phyloP scores from a whole-genome alignment of 805 yeast genomes.

The Metschnikowia cerradonensis region DNA sequence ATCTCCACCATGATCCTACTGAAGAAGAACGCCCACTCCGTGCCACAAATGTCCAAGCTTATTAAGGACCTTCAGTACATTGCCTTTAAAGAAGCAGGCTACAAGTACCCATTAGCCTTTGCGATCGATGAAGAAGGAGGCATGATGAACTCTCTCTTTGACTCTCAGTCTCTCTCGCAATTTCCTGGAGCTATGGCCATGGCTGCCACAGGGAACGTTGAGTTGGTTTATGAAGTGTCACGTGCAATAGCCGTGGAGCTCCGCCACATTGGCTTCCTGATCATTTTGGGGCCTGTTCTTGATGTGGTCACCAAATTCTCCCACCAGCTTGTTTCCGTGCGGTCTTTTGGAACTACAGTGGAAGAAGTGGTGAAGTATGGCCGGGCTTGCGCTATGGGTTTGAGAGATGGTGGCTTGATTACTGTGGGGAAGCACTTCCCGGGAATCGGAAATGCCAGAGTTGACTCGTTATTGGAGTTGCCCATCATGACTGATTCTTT shows the following conservation, averaged over 20 bases:
- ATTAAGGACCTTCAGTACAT: constrained; percentile 51
- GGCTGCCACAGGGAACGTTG: constrained; percentile 49
- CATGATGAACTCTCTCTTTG: constrained; percentile 56
- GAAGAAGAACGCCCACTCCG: constrained; percentile 48
- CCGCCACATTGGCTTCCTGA: constrained; percentile 50
- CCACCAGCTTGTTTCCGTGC: constrained; percentile 55
- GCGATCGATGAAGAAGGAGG: constrained; percentile 65
- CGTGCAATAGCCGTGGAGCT: constrained; percentile 53
- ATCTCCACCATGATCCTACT: constrained; percentile 51
- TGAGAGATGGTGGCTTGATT: constrained; percentile 49
- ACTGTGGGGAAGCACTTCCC: constrained; percentile 65
- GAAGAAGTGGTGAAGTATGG: constrained; percentile 57
- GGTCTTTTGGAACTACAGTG: constrained; percentile 58
- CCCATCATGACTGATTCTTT: constrained; percentile 57
- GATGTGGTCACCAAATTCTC: constrained; percentile 56
- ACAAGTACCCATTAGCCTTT: constrained; percentile 50
- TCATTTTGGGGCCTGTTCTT: constrained; percentile 57
- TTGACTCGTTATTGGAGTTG: constrained; percentile 52
- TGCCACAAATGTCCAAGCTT: constrained; percentile 45
- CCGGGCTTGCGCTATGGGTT: constrained; percentile 48
- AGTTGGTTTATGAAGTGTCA: constrained; percentile 48
- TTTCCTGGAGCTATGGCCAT: constrained; percentile 66
- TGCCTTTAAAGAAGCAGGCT: constrained; percentile 46
- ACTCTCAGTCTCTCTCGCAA: constrained; percentile 48
- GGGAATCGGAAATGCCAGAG: constrained; percentile 59